Conservation (phyloP, 352 stramenopile species). For the Phytophthora multivora region DNA sequence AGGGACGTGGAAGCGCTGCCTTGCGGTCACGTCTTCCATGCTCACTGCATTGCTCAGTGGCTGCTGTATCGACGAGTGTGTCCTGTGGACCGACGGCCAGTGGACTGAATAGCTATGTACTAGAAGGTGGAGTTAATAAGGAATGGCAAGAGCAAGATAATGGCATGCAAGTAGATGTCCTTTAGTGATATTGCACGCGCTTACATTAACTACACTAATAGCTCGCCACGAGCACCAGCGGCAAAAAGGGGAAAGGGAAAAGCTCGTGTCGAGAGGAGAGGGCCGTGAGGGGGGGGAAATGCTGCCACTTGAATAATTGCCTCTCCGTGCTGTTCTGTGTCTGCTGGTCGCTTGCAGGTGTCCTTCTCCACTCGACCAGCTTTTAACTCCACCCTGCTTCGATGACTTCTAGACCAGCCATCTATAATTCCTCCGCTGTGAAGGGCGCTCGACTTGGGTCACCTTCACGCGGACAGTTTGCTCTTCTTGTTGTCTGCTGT, state of each 20-base stretch:
- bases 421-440: conserved; percentile 15
- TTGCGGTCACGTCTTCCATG: conserved; percentile 51
- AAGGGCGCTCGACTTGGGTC: conserved; percentile 12
- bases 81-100: conserved; percentile 37
- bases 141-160: not conserved
- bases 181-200: conserved; percentile 38
- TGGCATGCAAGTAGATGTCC: conserved; percentile 24
- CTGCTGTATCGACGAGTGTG: conserved; percentile 37
- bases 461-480: conserved; percentile 55
- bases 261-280: conserved; percentile 19
- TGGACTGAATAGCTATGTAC: conserved; percentile 14
- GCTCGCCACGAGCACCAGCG: conserved; percentile 30
- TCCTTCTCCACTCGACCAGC: conserved; percentile 12
- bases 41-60: conserved; percentile 39
- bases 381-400: not conserved
- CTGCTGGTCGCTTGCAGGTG: conserved; percentile 4
- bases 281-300: not conserved
- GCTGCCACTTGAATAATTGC: conserved; percentile 13
- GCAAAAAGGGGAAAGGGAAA: conserved; percentile 33
- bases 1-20: conserved; percentile 28
- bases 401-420: conserved; percentile 8
- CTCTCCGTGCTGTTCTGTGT: conserved; percentile 13
- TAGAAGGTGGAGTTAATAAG: not conserved
- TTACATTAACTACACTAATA: conserved; percentile 51
- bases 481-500: conserved; percentile 58